These are phyloP conservation scores for Xylariaceae sp. DNA, from an alignment of 2,329 filamentous ascomycete genomes.

Conservation along the genomic window DNA sequence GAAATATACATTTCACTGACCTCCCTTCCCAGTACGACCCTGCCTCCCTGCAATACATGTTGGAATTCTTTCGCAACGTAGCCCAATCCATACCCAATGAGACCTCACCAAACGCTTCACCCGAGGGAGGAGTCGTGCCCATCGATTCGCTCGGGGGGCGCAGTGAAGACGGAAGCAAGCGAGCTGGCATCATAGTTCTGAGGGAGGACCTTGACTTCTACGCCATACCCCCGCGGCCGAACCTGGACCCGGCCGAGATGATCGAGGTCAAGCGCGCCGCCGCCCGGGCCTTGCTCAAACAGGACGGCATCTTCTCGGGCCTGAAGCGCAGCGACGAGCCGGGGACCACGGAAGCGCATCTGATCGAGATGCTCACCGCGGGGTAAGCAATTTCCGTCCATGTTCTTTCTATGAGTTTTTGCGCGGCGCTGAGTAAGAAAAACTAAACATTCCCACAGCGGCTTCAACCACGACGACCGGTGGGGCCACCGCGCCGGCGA, in stretches of 20 bases:
- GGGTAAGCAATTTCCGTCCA: constrained; percentile 70
- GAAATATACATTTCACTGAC: constrained; percentile 37
- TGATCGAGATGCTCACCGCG: constrained; percentile 98
- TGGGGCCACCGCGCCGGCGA: constrained; percentile 98
- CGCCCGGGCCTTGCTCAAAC: constrained; percentile 74
- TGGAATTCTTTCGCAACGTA: constrained; percentile 94
- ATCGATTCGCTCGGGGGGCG: constrained; percentile 61
- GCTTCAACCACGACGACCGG: constrained; percentile 89
- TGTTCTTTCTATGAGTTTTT: no score
- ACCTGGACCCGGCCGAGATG: constrained; percentile 86
- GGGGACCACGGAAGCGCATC: constrained; percentile 92
- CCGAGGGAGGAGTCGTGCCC: constrained; percentile 54
- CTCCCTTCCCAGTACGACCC: constrained; percentile 73
- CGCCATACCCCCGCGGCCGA: constrained; percentile 76
- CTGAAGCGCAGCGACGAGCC: constrained; percentile 91
- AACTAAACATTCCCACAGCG: constrained; percentile 45
- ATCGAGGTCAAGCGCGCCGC: constrained; percentile 92
- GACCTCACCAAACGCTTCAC: constrained; percentile 56
- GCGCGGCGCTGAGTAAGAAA: no score
- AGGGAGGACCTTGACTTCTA: constrained; percentile 97
- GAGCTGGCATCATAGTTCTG: constrained; percentile 93
- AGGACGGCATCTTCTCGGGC: constrained; percentile 94
- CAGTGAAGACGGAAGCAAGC: constrained; percentile 62
- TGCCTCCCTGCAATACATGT: constrained; percentile 94
- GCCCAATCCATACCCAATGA: constrained; percentile 89